These are phyloP conservation scores for Colletotrichum sp. DNA, from an alignment of 2,329 filamentous ascomycete genomes.

Conservation along the genomic window DNA sequence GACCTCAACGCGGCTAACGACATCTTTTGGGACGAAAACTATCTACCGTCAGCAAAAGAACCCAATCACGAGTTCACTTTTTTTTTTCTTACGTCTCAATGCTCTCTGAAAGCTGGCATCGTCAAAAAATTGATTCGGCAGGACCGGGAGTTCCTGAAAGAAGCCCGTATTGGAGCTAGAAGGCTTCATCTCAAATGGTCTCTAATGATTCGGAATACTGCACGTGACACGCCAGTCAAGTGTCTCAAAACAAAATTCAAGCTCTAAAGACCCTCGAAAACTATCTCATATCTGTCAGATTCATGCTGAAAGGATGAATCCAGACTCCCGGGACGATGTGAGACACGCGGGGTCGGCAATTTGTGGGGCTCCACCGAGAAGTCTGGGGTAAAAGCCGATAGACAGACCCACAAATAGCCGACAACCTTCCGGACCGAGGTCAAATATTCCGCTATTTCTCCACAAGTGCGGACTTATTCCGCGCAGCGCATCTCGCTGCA, in stretches of 20 bases:
- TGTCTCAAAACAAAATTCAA: not conserved
- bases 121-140: conserved; percentile 62
- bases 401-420: not conserved
- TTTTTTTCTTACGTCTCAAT: conserved; percentile 47
- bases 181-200: conserved; percentile 39
- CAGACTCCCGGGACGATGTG: not conserved
- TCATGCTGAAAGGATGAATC: not conserved
- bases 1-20: conserved; percentile 41
- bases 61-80: not conserved
- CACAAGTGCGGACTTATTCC: not conserved
- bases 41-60: not conserved
- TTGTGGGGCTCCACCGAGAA: not conserved
- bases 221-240: not conserved
- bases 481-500: not conserved
- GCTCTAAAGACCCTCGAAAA: not conserved
- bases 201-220: not conserved
- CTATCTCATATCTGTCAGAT: too few relatives aligned
- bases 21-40: conserved; percentile 53
- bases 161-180: conserved; percentile 55
- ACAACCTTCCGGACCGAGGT: not conserved
- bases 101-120: conserved; percentile 57
- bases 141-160: conserved; percentile 56
- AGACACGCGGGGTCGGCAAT: not conserved
- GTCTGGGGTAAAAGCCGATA: not conserved
- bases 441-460: not conserved